Evolutionary conservation across 2,329 filamentous ascomycete species (phyloP).

Genomic region (Didymella lethalis): DNA sequence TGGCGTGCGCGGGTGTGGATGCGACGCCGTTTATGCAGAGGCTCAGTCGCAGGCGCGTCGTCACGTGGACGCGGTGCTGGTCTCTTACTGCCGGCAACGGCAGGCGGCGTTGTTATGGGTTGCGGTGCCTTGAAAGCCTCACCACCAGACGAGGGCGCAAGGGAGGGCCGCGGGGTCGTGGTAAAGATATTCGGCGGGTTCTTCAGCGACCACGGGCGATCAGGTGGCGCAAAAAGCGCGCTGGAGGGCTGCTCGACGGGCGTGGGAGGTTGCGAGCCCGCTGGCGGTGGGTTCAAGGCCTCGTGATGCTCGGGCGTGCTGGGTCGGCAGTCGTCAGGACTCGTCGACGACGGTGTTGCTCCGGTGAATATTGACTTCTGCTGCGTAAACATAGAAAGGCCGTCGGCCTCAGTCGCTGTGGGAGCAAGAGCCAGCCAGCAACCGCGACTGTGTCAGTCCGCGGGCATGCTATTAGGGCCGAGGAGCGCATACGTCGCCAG

Average conservation of each 20-base stretch:
- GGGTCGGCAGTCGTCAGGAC: slow-evolving; percentile 24
- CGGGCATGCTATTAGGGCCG: slow-evolving; percentile 20
- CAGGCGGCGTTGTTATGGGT: slow-evolving; percentile 20
- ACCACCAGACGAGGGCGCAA: slow-evolving; percentile 20
- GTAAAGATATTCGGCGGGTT: slow-evolving; percentile 5
- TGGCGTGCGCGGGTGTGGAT: slow-evolving; percentile 41
- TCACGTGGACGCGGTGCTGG: slow-evolving; percentile 13
- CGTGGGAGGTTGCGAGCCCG: slow-evolving; percentile 26
- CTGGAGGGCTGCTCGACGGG: slow-evolving; percentile 20
- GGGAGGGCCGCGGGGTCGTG: slow-evolving; percentile 24
- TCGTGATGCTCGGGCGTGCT: slow-evolving; percentile 34
- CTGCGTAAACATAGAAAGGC: slow-evolving; percentile 17
- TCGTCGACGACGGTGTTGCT: slow-evolving; percentile 22
- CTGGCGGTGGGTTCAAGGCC: slow-evolving; percentile 16
- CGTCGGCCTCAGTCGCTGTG: slow-evolving; percentile 9
- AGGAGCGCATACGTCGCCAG: slow-evolving; percentile 11
- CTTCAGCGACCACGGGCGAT: slow-evolving; percentile 13
- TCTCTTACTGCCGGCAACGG: slow-evolving; percentile 15
- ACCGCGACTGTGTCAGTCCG: slow-evolving; percentile 24
- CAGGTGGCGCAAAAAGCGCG: not conserved
- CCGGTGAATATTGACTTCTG: slow-evolving; percentile 49
- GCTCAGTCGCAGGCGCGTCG: slow-evolving; percentile 37
- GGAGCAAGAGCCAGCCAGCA: slow-evolving; percentile 23
- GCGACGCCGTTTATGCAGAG: slow-evolving; percentile 47
- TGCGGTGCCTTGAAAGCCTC: slow-evolving; percentile 18